Evolutionary conservation across 805 yeast species (phyloP).

Genomic region (Cyberlindnera maritima): DNA sequence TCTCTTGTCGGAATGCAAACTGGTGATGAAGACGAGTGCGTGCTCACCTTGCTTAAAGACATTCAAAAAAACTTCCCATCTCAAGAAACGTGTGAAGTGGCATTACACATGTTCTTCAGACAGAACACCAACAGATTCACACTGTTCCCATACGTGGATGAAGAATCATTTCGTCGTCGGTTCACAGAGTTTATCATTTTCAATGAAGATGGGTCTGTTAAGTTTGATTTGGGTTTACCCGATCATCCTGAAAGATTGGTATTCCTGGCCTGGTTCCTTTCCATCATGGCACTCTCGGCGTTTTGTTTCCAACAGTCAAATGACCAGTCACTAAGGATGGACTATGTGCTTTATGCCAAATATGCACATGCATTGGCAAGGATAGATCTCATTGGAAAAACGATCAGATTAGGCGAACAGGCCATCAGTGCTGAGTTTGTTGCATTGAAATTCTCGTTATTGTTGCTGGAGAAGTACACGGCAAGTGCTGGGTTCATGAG

Average conservation of each 20-base stretch:
- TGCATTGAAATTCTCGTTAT: conserved; percentile 3
- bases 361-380: conserved; percentile 14
- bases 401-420: conserved; percentile 9
- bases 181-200: not conserved
- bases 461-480: conserved; percentile 16
- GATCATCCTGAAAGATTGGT: conserved; percentile 4
- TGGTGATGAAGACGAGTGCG: conserved; percentile 6
- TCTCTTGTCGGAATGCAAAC: conserved; percentile 7
- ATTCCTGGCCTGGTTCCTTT: conserved; percentile 10
- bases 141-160: conserved; percentile 15
- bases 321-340: not conserved
- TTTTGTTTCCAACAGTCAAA: conserved; percentile 12
- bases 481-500: conserved; percentile 17
- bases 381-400: conserved; percentile 11
- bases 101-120: conserved; percentile 9
- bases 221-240: conserved; percentile 5
- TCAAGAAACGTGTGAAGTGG: not conserved
- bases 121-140: conserved; percentile 12
- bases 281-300: conserved; percentile 8
- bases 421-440: conserved; percentile 10
- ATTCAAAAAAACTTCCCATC: conserved; percentile 14
- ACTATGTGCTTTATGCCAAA: conserved; percentile 13
- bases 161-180: conserved; percentile 6
- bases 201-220: conserved; percentile 5
- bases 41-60: conserved; percentile 7